These are phyloP conservation scores for Pyronema omphalodes DNA, from an alignment of 495 filamentous ascomycete genomes.

Conservation along the genomic window DNA sequence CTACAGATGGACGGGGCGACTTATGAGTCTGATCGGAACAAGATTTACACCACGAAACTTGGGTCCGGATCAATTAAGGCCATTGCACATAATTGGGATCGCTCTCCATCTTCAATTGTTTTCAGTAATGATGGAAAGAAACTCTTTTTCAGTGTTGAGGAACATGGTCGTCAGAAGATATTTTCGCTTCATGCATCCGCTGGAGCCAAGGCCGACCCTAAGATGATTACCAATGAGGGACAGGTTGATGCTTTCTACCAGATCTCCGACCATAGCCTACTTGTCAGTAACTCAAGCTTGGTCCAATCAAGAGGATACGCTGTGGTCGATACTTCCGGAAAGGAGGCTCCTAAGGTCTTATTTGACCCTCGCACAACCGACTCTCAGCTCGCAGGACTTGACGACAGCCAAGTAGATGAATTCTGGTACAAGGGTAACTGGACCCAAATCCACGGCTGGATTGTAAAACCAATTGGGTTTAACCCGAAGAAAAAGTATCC, in stretches of 20 bases:
- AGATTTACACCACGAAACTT: slow-evolving; percentile 34
- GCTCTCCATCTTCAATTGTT: slow-evolving; percentile 43
- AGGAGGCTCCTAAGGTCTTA: slow-evolving; percentile 28
- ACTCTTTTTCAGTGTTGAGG: slow-evolving; percentile 48
- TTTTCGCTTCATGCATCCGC: slow-evolving; percentile 41
- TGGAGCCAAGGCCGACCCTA: slow-evolving; percentile 35
- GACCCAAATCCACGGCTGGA: slow-evolving; percentile 55
- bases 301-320: slow-evolving; percentile 29
- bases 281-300: slow-evolving; percentile 46
- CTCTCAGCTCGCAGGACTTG: slow-evolving; percentile 38
- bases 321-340: slow-evolving; percentile 38
- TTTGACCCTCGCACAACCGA: slow-evolving; percentile 26
- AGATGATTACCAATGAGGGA: slow-evolving; percentile 40
- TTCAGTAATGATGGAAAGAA: slow-evolving; percentile 49
- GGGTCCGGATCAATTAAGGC: slow-evolving; percentile 10
- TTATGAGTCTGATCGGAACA: slow-evolving; percentile 79
- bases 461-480: slow-evolving; percentile 67
- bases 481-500: slow-evolving; percentile 58
- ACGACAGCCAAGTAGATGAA: slow-evolving; percentile 40
- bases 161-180: slow-evolving; percentile 41
- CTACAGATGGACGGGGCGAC: slow-evolving; percentile 60
- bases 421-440: slow-evolving; percentile 51
- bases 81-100: slow-evolving; percentile 48
- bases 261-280: slow-evolving; percentile 36
- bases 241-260: slow-evolving; percentile 40